Base-by-base conservation (phyloP, 352 stramenopile genomes). In the Peronospora farinosa region DNA sequence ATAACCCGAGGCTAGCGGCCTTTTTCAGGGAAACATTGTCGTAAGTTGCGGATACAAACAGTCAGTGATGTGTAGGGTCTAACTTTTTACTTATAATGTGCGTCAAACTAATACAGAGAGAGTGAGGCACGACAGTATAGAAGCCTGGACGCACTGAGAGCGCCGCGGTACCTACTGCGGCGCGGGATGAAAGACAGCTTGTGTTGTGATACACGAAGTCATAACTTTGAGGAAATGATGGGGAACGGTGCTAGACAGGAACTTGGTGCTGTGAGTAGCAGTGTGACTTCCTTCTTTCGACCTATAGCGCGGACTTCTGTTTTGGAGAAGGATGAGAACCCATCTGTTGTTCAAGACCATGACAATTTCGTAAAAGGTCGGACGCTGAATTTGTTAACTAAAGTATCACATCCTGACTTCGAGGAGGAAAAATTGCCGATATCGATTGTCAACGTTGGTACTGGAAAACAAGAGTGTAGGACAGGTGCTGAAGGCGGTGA, bases 21-120 rank as follows among this genome's bases (percentile, higher is more conserved):
- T 46, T 86, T 16, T 62, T 83, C 21, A 36, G 55, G 3, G 51
- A 65, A 15, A 42, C 57, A 3, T 58, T 87, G 40, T 46, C 57
- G 78, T 86, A 61, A 47, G 74, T 65, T 28, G 5, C 36, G 28
- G 3, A 36, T 13, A 19, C 6, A 40, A 27, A 25, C 0, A 12
- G 19, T 19, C 43, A 15, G 9, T 51, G n/a, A 13, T 44, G 17
- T 19, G 27, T 45, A 38, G 36, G 16, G 25, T 31, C 16, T 51
- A 44, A 55, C 19, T 8, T n/a, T 11, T 42, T 5, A 0, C 11
- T 42, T 9, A 31, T 39, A 9, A 7, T 54, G 4, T 39, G 13
- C 10, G 28, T 32, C 12, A 35, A 7, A 39, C 56, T n/a, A 7
- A 39, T 57, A 16, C 13, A 67, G 59, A 35, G 59, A 65, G 21